Percentiles rank a stretch among this genome's conserved stretches.
phyloP scores from a whole-genome alignment of 2,329 filamentous ascomycete genomes.

The Neopestalotiopsis clavispora region DNA sequence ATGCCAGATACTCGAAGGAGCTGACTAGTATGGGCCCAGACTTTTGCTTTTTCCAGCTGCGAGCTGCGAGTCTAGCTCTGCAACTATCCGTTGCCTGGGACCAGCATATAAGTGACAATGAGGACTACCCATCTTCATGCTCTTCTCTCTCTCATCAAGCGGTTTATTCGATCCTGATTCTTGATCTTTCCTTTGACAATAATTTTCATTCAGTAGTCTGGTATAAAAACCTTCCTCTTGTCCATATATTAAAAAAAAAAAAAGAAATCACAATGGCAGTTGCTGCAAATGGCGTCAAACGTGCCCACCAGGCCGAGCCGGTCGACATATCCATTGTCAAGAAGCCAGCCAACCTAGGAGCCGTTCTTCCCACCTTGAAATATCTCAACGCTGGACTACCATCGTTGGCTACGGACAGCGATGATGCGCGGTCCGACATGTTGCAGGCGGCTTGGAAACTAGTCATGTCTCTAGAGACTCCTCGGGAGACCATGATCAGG shows the following conservation, averaged over 20 bases:
- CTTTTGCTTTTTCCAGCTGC: constrained; percentile 1
- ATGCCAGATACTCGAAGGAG: neutral
- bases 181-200: neutral
- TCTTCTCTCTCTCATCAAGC: neutral
- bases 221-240: neutral
- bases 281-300: neutral
- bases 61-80: neutral
- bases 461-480: constrained; percentile 46
- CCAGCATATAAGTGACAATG: constrained; percentile 1
- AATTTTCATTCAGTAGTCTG: neutral
- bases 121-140: neutral
- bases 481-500: constrained; percentile 52
- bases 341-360: constrained; percentile 4
- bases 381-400: neutral
- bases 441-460: constrained; percentile 39
- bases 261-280: neutral
- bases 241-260: neutral
- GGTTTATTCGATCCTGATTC: neutral
- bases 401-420: neutral
- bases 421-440: constrained; percentile 34
- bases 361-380: constrained; percentile 3
- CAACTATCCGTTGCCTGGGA: constrained; percentile 2
- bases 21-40: neutral
- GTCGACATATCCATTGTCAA: constrained; percentile 5
- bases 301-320: neutral